phyloP scores from a whole-genome alignment of 805 yeast genomes.

The Pichia pseudocactophila region DNA sequence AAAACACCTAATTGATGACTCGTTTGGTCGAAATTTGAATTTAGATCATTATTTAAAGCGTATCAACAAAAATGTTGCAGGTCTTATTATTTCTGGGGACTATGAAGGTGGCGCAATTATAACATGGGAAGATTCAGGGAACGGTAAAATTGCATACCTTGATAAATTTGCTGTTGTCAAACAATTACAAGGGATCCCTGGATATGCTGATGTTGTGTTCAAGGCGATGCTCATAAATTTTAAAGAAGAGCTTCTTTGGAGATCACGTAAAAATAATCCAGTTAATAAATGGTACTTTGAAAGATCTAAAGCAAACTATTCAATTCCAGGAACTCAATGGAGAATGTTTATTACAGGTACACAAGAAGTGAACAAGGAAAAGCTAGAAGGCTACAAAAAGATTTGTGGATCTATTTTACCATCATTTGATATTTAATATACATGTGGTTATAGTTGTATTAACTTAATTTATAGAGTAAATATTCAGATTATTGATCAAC shows the following conservation, averaged over 20 bases:
- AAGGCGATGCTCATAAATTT: conserved; percentile 64
- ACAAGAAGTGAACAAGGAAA: conserved; percentile 20
- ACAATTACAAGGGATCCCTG: conserved; percentile 79
- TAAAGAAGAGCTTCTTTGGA: conserved; percentile 75
- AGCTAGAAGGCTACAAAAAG: conserved; percentile 39
- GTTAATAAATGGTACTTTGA: conserved; percentile 98
- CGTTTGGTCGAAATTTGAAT: conserved; percentile 67
- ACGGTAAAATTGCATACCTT: conserved; percentile 54
- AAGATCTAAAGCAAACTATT: conserved; percentile 64
- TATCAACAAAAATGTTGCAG: conserved; percentile 58
- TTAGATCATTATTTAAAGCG: conserved; percentile 57
- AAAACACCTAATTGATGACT: conserved; percentile 58
- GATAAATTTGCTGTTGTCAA: conserved; percentile 91
- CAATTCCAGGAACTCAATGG: conserved; percentile 32
- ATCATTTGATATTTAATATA: conserved; percentile 31
- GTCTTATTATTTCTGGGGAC: conserved; percentile 80
- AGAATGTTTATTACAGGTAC: conserved; percentile 36
- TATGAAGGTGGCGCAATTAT: conserved; percentile 93
- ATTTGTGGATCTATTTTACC: conserved; percentile 53
- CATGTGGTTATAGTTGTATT: no score
- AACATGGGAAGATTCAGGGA: conserved; percentile 42
- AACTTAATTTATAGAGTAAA: no score
- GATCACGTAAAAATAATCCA: conserved; percentile 79
- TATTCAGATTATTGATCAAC: no score
- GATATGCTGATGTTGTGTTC: conserved; percentile 89